Evolutionary conservation across 2,329 filamentous ascomycete species (phyloP).

Genomic region (Thelonectria discophora): DNA sequence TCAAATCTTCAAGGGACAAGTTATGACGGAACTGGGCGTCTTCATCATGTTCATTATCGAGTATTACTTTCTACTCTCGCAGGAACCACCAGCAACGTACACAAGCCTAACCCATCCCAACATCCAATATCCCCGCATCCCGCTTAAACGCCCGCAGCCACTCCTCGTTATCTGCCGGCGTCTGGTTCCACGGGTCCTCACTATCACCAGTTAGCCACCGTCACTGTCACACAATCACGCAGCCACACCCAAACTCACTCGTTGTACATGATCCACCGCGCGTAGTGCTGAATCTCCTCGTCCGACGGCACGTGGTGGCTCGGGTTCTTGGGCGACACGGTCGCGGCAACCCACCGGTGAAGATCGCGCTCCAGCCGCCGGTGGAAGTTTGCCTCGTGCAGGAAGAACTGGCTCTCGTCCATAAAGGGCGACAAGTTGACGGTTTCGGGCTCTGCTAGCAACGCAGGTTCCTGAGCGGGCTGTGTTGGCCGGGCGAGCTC

Average conservation of each 20-base stretch:
- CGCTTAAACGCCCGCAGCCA: constrained; percentile 39
- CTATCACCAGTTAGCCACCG: constrained; percentile 6
- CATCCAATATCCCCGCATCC: constrained; percentile 34
- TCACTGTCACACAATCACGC: not conserved
- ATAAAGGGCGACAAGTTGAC: constrained; percentile 4
- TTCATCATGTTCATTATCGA: no score
- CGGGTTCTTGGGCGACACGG: constrained; percentile 40
- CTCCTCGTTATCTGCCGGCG: constrained; percentile 37
- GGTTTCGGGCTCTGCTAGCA: no score
- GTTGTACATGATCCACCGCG: constrained; percentile 40
- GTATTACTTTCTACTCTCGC: no score
- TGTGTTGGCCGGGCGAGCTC: not conserved
- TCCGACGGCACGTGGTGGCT: constrained; percentile 35
- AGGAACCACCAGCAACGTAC: no score
- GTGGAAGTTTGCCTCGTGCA: constrained; percentile 40
- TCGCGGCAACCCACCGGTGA: constrained; percentile 36
- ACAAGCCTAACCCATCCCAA: no score
- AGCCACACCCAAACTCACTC: constrained; percentile 36
- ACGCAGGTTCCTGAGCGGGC: no score
- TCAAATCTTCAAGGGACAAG: no score
- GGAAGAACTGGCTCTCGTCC: constrained; percentile 21
- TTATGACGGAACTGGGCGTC: no score
- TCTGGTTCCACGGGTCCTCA: constrained; percentile 42
- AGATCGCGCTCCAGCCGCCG: constrained; percentile 37
- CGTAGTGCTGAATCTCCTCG: constrained; percentile 42